Conservation (phyloP, 495 filamentous ascomycete species). For the Elasticomyces elasticus region DNA sequence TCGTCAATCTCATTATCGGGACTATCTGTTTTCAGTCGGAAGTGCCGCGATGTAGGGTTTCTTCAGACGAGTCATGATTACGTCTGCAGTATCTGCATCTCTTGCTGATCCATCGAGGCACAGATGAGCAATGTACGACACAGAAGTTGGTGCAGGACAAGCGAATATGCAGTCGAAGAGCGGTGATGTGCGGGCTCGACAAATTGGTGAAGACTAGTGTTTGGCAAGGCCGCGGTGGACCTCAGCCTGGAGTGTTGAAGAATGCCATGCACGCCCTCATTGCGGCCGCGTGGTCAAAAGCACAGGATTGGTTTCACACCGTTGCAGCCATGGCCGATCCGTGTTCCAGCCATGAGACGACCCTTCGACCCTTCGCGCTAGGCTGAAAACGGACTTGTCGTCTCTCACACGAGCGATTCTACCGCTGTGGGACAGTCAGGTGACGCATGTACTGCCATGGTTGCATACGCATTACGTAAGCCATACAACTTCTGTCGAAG, state of each 20-base stretch:
- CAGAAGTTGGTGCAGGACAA: background rate
- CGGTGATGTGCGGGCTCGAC: background rate
- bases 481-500: too few species aligned
- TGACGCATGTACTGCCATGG: too few species aligned
- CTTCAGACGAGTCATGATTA: too few species aligned
- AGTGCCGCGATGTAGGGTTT: background rate
- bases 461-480: too few species aligned
- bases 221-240: background rate
- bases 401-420: too few species aligned
- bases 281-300: background rate
- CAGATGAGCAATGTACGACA: background rate
- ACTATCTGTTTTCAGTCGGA: background rate
- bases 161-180: background rate
- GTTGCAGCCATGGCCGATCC: background rate
- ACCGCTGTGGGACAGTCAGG: too few species aligned
- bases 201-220: background rate
- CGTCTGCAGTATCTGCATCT: too few species aligned
- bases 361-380: too few species aligned
- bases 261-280: background rate
- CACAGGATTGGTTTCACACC: background rate
- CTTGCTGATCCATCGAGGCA: background rate
- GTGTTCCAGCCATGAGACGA: too few species aligned
- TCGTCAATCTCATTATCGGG: background rate
- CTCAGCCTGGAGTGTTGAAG: background rate
- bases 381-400: too few species aligned